Conservation (phyloP, 140 eudicot genomes). For the Bidens hawaiensis region DNA sequence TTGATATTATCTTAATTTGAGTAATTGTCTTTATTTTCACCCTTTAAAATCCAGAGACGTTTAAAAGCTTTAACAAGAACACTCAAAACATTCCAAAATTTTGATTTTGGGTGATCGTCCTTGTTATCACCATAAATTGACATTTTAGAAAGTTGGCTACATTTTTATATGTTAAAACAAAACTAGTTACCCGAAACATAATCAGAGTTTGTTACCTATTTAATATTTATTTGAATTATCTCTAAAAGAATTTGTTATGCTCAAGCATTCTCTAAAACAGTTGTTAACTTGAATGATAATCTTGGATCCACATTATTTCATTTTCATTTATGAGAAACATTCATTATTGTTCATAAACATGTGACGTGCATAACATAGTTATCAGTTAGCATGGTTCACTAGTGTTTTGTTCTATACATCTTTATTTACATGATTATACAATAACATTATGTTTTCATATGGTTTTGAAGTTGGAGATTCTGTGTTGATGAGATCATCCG, state of each 20-base stretch:
- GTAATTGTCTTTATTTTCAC: background rate
- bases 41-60: background rate
- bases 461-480: slow-evolving; percentile 65
- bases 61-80: background rate
- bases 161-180: no score
- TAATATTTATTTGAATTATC: background rate
- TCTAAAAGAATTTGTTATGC: background rate
- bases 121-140: no score
- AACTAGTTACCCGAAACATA: no score
- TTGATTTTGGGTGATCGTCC: no score
- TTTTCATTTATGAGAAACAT: background rate
- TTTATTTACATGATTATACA: background rate
- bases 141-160: no score
- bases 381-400: background rate
- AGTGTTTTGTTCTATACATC: background rate
- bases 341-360: background rate
- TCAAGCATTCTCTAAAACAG: background rate
- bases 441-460: background rate
- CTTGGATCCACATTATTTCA: background rate
- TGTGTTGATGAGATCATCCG: slow-evolving; percentile 66
- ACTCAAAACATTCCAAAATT: background rate
- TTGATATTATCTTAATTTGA: background rate
- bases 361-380: slow-evolving; percentile 6
- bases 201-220: no score
- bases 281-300: background rate